Percentiles rank a stretch among this genome's conserved stretches.
These are phyloP conservation scores for Xylariaceae sp. DNA, from an alignment of 2,329 filamentous ascomycete species.

Conservation along the genomic window DNA sequence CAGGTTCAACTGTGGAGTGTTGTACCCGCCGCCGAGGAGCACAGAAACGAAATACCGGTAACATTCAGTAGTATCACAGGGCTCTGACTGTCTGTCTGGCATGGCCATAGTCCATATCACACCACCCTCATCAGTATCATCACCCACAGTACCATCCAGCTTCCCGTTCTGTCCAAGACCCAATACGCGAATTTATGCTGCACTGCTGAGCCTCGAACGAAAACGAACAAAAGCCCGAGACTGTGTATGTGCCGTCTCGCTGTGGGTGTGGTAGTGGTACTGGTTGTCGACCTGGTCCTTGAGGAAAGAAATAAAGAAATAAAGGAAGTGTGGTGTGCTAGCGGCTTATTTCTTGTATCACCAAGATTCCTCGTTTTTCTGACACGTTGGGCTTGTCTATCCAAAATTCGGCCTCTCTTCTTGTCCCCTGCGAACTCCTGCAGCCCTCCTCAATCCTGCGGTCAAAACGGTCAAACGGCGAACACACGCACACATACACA, in stretches of 20 bases:
- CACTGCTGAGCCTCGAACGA: constrained; percentile 9
- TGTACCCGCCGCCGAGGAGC: constrained; percentile 6
- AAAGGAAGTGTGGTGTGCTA: too few relatives aligned
- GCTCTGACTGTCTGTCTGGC: constrained; percentile 20
- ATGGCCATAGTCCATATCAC: constrained; percentile 21
- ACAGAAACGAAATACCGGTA: constrained; percentile 1
- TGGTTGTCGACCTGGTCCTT: too few relatives aligned
- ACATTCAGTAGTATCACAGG: constrained; percentile 19
- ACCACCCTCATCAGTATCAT: constrained; percentile 23
- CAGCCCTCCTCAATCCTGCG: constrained; percentile 28
- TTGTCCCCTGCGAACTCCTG: constrained; percentile 35
- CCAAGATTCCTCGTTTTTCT: background rate
- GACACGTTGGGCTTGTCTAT: constrained; percentile 23
- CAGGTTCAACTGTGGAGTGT: constrained; percentile 10
- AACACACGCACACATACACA: too few relatives aligned
- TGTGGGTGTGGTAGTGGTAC: constrained; percentile 15
- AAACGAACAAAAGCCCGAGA: constrained; percentile 13
- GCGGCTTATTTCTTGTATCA: constrained; percentile 1
- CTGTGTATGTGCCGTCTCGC: background rate
- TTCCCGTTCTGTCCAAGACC: constrained; percentile 28
- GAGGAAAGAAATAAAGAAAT: too few relatives aligned
- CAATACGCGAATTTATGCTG: constrained; percentile 11
- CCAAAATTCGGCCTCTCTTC: constrained; percentile 28
- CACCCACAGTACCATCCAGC: constrained; percentile 6
- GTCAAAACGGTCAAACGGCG: constrained; percentile 16